Evolutionary conservation across 805 yeast species (phyloP).

Genomic region (Yarrowia divulgata): DNA sequence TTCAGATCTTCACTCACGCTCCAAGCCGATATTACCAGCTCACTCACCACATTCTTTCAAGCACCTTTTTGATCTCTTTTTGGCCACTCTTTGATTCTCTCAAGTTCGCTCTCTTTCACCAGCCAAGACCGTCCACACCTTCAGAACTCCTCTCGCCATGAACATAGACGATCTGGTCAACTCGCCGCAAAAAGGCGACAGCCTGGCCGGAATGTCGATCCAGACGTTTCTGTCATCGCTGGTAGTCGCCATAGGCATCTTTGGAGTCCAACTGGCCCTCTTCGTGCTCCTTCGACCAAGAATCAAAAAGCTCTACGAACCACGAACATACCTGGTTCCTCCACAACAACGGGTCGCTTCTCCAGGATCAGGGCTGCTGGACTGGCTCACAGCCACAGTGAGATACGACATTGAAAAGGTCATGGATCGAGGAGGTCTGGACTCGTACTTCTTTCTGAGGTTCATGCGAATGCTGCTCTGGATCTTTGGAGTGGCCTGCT

Average conservation of each 20-base stretch:
- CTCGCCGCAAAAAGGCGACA: slow-evolving; percentile 13
- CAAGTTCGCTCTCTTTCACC: no score
- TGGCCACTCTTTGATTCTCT: no score
- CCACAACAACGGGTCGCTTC: slow-evolving; percentile 50
- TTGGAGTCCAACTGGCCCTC: slow-evolving; percentile 57
- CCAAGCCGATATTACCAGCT: no score
- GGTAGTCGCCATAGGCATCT: slow-evolving; percentile 60
- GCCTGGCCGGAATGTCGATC: slow-evolving; percentile 51
- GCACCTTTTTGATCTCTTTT: no score
- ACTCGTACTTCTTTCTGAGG: slow-evolving; percentile 75
- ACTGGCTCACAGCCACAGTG: slow-evolving; percentile 62
- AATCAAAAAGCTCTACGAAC: slow-evolving; percentile 59
- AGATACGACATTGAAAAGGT: slow-evolving; percentile 55
- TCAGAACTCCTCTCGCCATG: neutral
- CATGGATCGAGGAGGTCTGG: slow-evolving; percentile 63
- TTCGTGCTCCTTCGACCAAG: slow-evolving; percentile 53
- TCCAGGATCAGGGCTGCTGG: slow-evolving; percentile 54
- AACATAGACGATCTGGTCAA: slow-evolving; percentile 17
- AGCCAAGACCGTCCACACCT: no score
- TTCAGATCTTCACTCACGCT: no score
- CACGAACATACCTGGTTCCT: slow-evolving; percentile 59
- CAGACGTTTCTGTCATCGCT: slow-evolving; percentile 64
- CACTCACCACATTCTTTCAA: no score
- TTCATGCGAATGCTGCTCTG: slow-evolving; percentile 61
- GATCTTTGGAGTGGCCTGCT: slow-evolving; percentile 61